Conservation (phyloP, 176 grass and related monocot species). For the Tuctoria greenei region DNA sequence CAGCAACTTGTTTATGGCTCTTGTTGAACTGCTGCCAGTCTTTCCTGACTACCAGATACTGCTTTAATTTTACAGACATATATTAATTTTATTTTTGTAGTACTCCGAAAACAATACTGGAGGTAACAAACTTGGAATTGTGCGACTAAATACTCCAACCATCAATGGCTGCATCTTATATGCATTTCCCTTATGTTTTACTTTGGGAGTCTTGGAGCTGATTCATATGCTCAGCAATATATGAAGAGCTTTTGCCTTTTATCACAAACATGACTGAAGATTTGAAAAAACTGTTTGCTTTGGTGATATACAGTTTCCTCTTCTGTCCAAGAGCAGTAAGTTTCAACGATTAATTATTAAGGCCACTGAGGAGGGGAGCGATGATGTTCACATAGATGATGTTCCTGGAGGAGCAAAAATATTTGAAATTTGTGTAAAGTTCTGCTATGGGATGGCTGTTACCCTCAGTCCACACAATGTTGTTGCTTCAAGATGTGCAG, state of each 20-base stretch:
- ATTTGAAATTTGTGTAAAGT: constrained; percentile 92
- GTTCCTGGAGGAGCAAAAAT: constrained; percentile 74
- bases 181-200: neutral
- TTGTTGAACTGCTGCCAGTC: constrained; percentile 18
- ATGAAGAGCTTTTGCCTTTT: neutral
- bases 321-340: constrained; percentile 86
- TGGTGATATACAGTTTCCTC: constrained; percentile 73
- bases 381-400: constrained; percentile 67
- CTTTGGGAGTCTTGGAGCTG: neutral
- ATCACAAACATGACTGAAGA: neutral
- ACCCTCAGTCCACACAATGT: constrained; percentile 91
- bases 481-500: constrained; percentile 77
- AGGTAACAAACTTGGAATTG: neutral
- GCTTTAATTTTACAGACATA: constrained; percentile 17
- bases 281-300: neutral
- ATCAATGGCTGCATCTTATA: constrained; percentile 5
- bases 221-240: neutral
- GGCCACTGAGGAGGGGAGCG: constrained; percentile 52
- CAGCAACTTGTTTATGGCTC: constrained; percentile 12
- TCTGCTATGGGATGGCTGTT: constrained; percentile 95
- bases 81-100: neutral
- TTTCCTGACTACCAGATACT: constrained; percentile 26
- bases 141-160: neutral
- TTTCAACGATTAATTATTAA: constrained; percentile 67
- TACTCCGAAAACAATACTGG: constrained; percentile 8